Percentiles rank a stretch among this genome's conserved stretches.
These are phyloP conservation scores for Flueggea neowawraea DNA, from an alignment of 441 rosid species.

Conservation along the genomic window DNA sequence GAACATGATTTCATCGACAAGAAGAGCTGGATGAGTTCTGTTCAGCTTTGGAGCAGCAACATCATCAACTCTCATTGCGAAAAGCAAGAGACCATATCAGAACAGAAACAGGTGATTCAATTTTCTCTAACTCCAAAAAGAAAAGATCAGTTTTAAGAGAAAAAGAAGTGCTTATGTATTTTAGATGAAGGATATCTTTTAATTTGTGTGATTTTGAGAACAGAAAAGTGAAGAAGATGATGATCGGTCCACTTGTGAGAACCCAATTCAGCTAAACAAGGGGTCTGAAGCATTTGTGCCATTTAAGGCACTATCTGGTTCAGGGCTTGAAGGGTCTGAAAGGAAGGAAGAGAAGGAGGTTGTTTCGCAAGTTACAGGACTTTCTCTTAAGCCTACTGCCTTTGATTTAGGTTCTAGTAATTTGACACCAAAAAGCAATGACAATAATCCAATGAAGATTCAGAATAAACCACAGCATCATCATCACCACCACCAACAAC, in stretches of 20 bases:
- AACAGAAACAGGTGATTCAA: conserved; percentile 25
- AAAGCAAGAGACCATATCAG: conserved; percentile 22
- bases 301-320: conserved; percentile 16
- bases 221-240: conserved; percentile 44
- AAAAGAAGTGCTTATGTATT: not conserved
- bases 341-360: conserved; percentile 46
- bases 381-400: conserved; percentile 45
- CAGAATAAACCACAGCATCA: conserved; percentile 31
- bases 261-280: conserved; percentile 33
- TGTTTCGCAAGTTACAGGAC: conserved; percentile 37
- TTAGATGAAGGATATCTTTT: not conserved
- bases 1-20: conserved; percentile 41
- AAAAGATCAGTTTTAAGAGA: too few species aligned
- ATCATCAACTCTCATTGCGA: conserved; percentile 18
- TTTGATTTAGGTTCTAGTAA: conserved; percentile 25
- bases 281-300: conserved; percentile 45
- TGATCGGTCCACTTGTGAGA: conserved; percentile 38
- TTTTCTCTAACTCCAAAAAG: too few species aligned
- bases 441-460: conserved; percentile 22
- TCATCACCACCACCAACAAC: conserved; percentile 6
- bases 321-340: conserved; percentile 17
- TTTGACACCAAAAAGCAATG: conserved; percentile 13
- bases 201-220: conserved; percentile 1
- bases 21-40: conserved; percentile 68
- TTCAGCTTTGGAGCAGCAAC: conserved; percentile 69